A percentile compares a stretch with the other conserved stretches of the same genome.
Evolutionary conservation across 768 basidiomycete species (phyloP).

Genomic region (Termitomyces sp.): DNA sequence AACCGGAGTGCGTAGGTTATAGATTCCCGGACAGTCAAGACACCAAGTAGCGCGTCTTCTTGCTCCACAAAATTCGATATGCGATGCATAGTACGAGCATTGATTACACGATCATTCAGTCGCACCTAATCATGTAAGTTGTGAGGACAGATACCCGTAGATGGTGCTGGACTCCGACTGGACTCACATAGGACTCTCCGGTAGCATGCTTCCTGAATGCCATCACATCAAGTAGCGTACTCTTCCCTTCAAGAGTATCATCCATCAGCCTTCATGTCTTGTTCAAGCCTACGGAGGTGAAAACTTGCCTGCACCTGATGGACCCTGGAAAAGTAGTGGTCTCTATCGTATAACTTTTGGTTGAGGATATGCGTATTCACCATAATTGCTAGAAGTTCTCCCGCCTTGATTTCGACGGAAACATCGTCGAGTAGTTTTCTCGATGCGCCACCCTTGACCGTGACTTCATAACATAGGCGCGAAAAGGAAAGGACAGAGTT

Average conservation of each 20-base stretch:
- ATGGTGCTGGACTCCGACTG: not conserved
- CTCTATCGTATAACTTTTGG: not conserved
- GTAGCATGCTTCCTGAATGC: conserved; percentile 27
- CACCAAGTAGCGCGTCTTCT: conserved; percentile 53
- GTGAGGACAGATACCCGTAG: not conserved
- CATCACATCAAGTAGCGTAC: conserved; percentile 41
- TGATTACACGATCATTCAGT: conserved; percentile 26
- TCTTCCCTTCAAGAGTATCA: conserved; percentile 26
- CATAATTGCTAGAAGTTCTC: conserved; percentile 38
- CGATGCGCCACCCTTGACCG: conserved; percentile 14
- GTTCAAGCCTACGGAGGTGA: not conserved
- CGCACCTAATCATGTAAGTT: conserved; percentile 17
- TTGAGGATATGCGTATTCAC: conserved; percentile 15
- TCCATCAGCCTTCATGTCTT: conserved; percentile 9
- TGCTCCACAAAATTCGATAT: conserved; percentile 54
- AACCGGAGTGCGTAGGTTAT: conserved; percentile 46
- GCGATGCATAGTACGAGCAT: conserved; percentile 25
- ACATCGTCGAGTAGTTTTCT: conserved; percentile 34
- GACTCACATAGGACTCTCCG: conserved; percentile 25
- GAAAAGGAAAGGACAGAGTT: conserved; percentile 26
- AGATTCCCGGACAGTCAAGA: conserved; percentile 52
- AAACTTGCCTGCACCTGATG: conserved; percentile 36
- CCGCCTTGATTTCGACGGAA: conserved; percentile 30
- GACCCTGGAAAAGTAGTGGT: conserved; percentile 23
- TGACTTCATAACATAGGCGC: conserved; percentile 28